Percentiles rank a stretch among this genome's conserved stretches.
Evolutionary conservation across 2,329 filamentous ascomycete genomes (phyloP).

Genomic region (Colletotrichum karsti): DNA sequence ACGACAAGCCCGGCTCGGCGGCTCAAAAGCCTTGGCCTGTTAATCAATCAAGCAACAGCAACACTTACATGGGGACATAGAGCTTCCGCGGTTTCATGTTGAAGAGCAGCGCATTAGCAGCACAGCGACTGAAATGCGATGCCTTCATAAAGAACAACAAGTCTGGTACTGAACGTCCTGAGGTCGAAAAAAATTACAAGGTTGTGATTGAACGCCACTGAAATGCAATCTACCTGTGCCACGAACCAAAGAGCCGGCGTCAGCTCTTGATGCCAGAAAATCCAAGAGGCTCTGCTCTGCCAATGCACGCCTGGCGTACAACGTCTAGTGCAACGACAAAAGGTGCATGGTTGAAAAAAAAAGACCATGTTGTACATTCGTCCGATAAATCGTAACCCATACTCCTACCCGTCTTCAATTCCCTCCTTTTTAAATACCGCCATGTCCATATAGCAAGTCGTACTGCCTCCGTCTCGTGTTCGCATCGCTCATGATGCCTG

Average conservation of each 20-base stretch:
- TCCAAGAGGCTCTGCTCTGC: slow-evolving; percentile 9
- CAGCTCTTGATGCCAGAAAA: slow-evolving; percentile 16
- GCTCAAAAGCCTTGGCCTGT: too few relatives aligned
- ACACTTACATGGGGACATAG: neutral
- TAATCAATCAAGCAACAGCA: too few relatives aligned
- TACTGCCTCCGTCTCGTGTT: slow-evolving; percentile 9
- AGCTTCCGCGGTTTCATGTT: neutral
- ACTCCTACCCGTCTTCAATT: slow-evolving; percentile 22
- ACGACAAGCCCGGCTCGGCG: rapidly evolving
- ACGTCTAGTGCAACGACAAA: slow-evolving; percentile 5
- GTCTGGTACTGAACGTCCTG: neutral
- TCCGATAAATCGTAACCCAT: slow-evolving; percentile 4
- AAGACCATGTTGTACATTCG: slow-evolving; percentile 8
- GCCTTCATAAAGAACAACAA: neutral
- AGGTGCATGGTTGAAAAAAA: neutral
- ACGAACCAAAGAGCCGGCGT: neutral
- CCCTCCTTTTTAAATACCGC: slow-evolving; percentile 13
- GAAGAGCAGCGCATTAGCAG: neutral
- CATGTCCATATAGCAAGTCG: neutral
- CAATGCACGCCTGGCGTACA: slow-evolving; percentile 1
- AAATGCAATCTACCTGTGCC: slow-evolving; percentile 3
- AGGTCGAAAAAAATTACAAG: neutral
- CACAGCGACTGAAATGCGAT: neutral
- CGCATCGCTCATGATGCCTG: slow-evolving; percentile 15
- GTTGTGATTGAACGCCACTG: slow-evolving; percentile 3